Evolutionary conservation across 2,329 filamentous ascomycete genomes (phyloP), one percentile per base, ranked within the genome.

Genomic region (Arthroderma uncinatum): DNA sequence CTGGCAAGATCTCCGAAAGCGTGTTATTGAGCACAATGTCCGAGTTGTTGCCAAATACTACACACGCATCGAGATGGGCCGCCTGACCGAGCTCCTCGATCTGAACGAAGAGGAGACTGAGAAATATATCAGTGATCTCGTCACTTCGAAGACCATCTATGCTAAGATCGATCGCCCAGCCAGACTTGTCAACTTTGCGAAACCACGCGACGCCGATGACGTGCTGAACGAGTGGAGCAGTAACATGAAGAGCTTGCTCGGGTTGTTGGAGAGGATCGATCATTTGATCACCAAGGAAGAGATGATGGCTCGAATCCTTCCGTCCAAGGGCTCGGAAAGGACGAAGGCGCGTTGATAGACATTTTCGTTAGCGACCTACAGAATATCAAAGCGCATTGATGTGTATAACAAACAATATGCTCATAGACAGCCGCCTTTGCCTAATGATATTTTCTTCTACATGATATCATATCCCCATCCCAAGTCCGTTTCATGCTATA

Each of bases 241-340:
- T 67, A 95, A 96, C 73, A 97, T 95, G 89, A 95, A 93, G 85
- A 91, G 85, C 68, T 74, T 95, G 66, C 75, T 95, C 63, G 89
- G 89, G 9, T 75, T 92, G 57, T 70, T 95, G 68, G 90, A 95
- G 79, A 82, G 90, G 62, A 94, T 98, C 60, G 93, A 98, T 70
- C 93, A 98, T 73, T 79, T 98, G 67, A 98, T 98, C 68, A 98
- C 94, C 57, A 97, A 97, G 80, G 93, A 98, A 76, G 93, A 98
- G 79, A 98, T 98, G 93, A 98, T 98, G 93, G 93, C 93, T 40
- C 82, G 91, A 59, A 97, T 98, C 67, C 86, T 93, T 72, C 89
- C 89, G 1, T 64, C 70, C 25, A 70, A 70, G 55, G 62, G 63
- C 12, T 71, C 71, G 56, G 72, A 34, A 25, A 37, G 25, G 21